Evolutionary conservation across 768 basidiomycete species (phyloP).

Genomic region (Suillus lakei): DNA sequence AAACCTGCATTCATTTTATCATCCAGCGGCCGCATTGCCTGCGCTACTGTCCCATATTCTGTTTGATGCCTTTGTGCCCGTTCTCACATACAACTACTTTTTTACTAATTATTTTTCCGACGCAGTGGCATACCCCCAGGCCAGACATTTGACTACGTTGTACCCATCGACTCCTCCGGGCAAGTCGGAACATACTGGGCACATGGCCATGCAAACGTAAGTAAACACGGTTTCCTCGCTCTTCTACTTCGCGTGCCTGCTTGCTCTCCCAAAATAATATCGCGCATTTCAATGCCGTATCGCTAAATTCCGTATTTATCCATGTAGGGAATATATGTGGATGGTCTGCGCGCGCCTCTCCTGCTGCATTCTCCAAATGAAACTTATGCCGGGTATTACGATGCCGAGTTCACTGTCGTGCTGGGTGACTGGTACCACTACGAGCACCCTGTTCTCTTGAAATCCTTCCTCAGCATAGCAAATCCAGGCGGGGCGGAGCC

Average conservation of each 20-base stretch:
- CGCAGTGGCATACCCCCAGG: constrained; percentile 79
- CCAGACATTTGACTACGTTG: constrained; percentile 70
- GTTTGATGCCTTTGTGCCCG: neutral
- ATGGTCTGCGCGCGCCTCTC: constrained; percentile 89
- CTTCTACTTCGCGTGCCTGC: neutral
- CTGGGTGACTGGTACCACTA: constrained; percentile 94
- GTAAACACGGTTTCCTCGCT: constrained; percentile 19
- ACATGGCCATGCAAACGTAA: constrained; percentile 65
- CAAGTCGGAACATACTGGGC: constrained; percentile 87
- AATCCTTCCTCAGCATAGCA: constrained; percentile 67
- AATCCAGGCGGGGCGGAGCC: constrained; percentile 91
- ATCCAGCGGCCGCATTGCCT: neutral
- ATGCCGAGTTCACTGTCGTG: constrained; percentile 88
- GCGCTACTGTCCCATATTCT: neutral
- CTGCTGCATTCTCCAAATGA: constrained; percentile 73
- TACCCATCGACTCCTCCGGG: constrained; percentile 68
- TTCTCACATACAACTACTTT: neutral
- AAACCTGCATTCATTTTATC: neutral
- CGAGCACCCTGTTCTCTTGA: constrained; percentile 64
- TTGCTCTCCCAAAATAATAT: neutral
- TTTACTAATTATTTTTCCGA: neutral
- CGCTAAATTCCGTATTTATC: constrained; percentile 1
- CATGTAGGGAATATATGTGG: constrained; percentile 83
- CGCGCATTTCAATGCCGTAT: neutral
- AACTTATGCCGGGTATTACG: constrained; percentile 62